These are phyloP conservation scores for Vigna hirtella DNA, from an alignment of 306 rosid species.

Conservation along the genomic window DNA sequence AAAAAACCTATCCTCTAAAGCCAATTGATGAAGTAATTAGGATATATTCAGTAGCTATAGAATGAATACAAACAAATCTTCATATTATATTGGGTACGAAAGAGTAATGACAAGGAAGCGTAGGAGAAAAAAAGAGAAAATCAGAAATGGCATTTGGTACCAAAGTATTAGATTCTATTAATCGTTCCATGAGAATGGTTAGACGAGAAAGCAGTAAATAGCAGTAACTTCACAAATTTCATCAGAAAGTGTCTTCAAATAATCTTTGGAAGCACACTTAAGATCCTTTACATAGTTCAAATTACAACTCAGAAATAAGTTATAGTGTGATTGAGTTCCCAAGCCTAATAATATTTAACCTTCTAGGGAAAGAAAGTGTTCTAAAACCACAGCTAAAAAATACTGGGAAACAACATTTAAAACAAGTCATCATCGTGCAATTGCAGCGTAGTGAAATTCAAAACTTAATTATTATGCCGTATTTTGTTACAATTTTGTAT, in stretches of 20 bases:
- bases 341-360: constrained; percentile 24
- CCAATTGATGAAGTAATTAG: constrained; percentile 9
- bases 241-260: constrained; percentile 25
- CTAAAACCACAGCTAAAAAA: constrained; percentile 32
- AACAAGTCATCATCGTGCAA: constrained; percentile 11
- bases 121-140: neutral
- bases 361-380: constrained; percentile 13
- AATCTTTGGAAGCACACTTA: constrained; percentile 35
- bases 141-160: constrained; percentile 10
- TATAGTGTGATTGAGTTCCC: constrained; percentile 20
- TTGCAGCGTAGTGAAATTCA: constrained; percentile 20
- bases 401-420: constrained; percentile 22
- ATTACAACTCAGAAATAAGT: constrained; percentile 41
- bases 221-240: constrained; percentile 29
- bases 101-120: constrained; percentile 24
- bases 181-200: neutral
- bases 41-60: neutral
- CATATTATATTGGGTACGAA: neutral
- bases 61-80: constrained; percentile 3
- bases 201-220: constrained; percentile 30
- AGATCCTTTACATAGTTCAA: constrained; percentile 43
- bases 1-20: constrained; percentile 15
- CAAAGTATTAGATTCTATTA: constrained; percentile 10
- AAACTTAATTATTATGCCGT: constrained; percentile 2
- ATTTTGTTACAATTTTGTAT: constrained; percentile 15